Base-by-base conservation (phyloP, 176 grass and related monocot species). In the Panicum miliaceum region DNA sequence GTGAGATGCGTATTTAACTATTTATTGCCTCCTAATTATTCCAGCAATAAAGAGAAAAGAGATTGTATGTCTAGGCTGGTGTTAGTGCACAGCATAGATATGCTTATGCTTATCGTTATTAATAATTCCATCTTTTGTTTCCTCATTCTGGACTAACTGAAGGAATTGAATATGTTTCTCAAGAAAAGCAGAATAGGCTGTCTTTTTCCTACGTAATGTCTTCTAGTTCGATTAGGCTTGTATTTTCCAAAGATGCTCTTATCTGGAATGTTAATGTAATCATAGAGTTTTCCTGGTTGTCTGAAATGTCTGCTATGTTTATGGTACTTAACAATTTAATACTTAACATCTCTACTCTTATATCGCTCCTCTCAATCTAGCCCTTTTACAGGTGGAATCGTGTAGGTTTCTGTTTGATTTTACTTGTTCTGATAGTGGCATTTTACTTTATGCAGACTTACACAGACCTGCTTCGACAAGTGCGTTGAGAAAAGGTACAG, bases 401-500 rank as follows among this genome's bases (percentile, higher is more conserved):
- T 77, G 65, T 82, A 8, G 64, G 58, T 78, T 77, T 22, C 20
- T 36, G 0, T 26, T 68, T 82, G 63, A 50, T 25, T 68, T 79
- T 32, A 29, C 64, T 76, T 59, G 76, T 29, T 47, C 75, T 87
- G 34, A 85, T 78, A 52, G 35, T 50, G 52, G 61, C 56, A 37
- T 84, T 75, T 61, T 52, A 59, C 40, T 82, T 80, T 79, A 37
- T 86, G 80, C 82, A 96, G 93, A 81, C 90, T 99, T 56, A 99
- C 97, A 50, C 57, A 86, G 47, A 91, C 78, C 63, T 99, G 93
- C 83, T 99, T 99, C 4, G 82, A 94, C 20, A 99, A 99, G 83
- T 99, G 97, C 23, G 64, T 99, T 50, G 90, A 94, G 59, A 97
- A 93, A 91, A 97, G 88, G 95, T 97, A 91, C 64, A 48, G 19